These are phyloP conservation scores for Hsuehochloa calcarea DNA, from an alignment of 176 grass and related monocot genomes.

Conservation along the genomic window DNA sequence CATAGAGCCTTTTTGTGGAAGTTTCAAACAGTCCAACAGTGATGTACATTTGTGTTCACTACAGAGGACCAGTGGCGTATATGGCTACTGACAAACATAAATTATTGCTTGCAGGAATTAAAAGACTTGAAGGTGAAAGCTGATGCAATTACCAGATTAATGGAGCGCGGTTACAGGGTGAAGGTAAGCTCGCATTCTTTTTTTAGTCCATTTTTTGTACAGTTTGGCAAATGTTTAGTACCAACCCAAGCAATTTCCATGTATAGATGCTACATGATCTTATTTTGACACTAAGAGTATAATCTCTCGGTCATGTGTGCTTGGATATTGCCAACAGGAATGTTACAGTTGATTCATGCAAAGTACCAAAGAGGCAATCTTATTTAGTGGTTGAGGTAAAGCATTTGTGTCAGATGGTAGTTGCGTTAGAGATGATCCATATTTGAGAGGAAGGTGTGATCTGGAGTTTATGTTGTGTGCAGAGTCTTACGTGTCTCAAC, in stretches of 20 bases:
- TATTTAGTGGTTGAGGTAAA: too few species aligned
- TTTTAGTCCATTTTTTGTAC: not conserved
- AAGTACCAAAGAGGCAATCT: too few species aligned
- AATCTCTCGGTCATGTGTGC: not conserved
- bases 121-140: slow-evolving; percentile 67
- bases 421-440: not conserved
- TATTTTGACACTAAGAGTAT: not conserved
- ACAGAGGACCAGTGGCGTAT: not conserved
- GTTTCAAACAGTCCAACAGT: not conserved
- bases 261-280: not conserved
- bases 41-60: slow-evolving; percentile 2
- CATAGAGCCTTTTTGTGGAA: not conserved
- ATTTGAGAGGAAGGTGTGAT: not conserved
- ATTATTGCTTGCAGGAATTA: slow-evolving; percentile 32
- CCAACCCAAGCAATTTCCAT: not conserved
- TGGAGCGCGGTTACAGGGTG: slow-evolving; percentile 55
- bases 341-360: not conserved
- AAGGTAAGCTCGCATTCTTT: slow-evolving; percentile 32
- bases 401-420: too few species aligned
- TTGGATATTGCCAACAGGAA: not conserved
- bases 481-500: too few species aligned
- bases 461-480: too few species aligned
- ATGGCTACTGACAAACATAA: slow-evolving; percentile 3
- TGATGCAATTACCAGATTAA: slow-evolving; percentile 46
- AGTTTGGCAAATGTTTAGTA: not conserved